A percentile compares a stretch with the other conserved stretches of the same genome.
phyloP scores from a whole-genome alignment of 371 early-diverging fungal genomes.

The Amoeboradix gromovi region DNA sequence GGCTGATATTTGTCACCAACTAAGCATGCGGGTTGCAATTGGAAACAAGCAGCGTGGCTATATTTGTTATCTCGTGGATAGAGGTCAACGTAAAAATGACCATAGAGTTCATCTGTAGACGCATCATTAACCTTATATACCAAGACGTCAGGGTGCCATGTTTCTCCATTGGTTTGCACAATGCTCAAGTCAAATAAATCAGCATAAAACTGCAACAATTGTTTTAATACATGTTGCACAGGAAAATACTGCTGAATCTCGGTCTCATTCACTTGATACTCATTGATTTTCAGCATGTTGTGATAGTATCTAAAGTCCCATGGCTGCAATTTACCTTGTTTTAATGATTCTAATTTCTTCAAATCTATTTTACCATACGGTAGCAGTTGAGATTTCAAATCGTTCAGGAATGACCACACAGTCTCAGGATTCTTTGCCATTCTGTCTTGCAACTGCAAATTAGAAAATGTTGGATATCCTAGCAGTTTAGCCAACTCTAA shows the following conservation, averaged over 20 bases:
- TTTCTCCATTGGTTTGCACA: conserved; percentile 22
- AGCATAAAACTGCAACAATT: conserved; percentile 38
- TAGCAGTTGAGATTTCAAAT: conserved; percentile 23
- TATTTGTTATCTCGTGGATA: conserved; percentile 45
- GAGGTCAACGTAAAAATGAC: conserved; percentile 46
- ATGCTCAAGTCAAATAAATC: conserved; percentile 29
- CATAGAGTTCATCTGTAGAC: conserved; percentile 22
- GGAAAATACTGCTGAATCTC: conserved; percentile 45
- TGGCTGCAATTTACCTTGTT: conserved; percentile 17
- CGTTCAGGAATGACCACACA: conserved; percentile 34
- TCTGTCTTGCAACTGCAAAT: conserved; percentile 35
- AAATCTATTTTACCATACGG: conserved; percentile 28
- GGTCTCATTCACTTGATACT: conserved; percentile 40
- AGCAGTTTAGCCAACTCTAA: conserved; percentile 19
- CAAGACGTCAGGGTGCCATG: conserved; percentile 34
- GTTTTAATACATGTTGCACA: conserved; percentile 26
- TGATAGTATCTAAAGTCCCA: conserved; percentile 25
- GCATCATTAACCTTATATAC: conserved; percentile 34
- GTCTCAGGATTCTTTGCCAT: conserved; percentile 48
- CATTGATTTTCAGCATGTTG: conserved; percentile 29
- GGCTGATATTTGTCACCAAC: conserved; percentile 14
- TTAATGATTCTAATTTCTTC: conserved; percentile 19
- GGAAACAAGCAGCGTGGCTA: conserved; percentile 35
- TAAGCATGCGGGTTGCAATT: conserved; percentile 26
- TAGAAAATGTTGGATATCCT: conserved; percentile 42